These are phyloP conservation scores for Trichodelitschia bisporula DNA, from an alignment of 495 filamentous ascomycete genomes.

Conservation along the genomic window DNA sequence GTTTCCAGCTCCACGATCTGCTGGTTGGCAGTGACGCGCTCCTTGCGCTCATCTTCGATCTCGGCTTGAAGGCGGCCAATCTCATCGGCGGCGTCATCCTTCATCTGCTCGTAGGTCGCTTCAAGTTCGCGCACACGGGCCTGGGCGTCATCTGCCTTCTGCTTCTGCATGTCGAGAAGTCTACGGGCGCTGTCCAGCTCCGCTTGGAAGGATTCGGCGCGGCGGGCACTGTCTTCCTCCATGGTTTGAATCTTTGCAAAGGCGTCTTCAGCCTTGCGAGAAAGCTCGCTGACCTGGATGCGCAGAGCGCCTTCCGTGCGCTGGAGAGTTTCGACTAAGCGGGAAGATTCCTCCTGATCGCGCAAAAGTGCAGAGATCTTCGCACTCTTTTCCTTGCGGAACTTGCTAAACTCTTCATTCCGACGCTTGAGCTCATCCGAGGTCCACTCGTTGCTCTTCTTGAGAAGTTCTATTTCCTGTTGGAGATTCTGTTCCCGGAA, in stretches of 20 bases:
- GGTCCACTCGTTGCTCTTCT: slow-evolving; percentile 77
- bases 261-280: slow-evolving; percentile 65
- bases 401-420: slow-evolving; percentile 59
- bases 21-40: slow-evolving; percentile 42
- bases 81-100: slow-evolving; percentile 59
- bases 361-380: slow-evolving; percentile 71
- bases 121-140: slow-evolving; percentile 65
- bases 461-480: slow-evolving; percentile 68
- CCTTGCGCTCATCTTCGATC: slow-evolving; percentile 52
- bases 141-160: slow-evolving; percentile 57
- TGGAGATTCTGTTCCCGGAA: slow-evolving; percentile 73
- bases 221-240: slow-evolving; percentile 52
- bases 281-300: slow-evolving; percentile 55
- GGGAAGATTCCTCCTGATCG: slow-evolving; percentile 58
- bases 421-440: slow-evolving; percentile 79
- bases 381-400: slow-evolving; percentile 80
- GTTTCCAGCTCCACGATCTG: slow-evolving; percentile 52
- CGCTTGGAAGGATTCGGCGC: slow-evolving; percentile 57
- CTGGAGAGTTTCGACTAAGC: slow-evolving; percentile 47
- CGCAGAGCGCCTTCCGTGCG: slow-evolving; percentile 60
- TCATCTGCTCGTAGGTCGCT: slow-evolving; percentile 44
- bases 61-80: slow-evolving; percentile 56
- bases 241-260: slow-evolving; percentile 58
- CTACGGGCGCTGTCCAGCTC: slow-evolving; percentile 60
- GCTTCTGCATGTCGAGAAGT: slow-evolving; percentile 62